Conservation (phyloP, 2,329 filamentous ascomycete genomes). For the Sclerotiophoma versabilis region DNA sequence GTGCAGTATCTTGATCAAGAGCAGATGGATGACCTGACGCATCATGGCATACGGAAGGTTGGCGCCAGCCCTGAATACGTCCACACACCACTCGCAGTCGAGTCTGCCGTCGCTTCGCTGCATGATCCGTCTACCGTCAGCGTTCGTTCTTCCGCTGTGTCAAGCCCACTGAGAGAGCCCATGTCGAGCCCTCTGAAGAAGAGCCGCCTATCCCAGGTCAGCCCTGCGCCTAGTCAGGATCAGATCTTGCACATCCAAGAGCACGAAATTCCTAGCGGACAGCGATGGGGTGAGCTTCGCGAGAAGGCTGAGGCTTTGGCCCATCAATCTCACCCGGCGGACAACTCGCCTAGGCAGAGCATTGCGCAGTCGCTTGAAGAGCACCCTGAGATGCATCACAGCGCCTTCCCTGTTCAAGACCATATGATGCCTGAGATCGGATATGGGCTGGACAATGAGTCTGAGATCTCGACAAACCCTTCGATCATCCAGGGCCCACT, state of each 20-base stretch:
- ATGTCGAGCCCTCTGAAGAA: slow-evolving; percentile 29
- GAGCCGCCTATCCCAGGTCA: slow-evolving; percentile 37
- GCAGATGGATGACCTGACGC: slow-evolving; percentile 63
- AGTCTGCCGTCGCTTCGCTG: slow-evolving; percentile 90
- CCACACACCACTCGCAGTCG: slow-evolving; percentile 74
- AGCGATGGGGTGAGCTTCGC: slow-evolving; percentile 50
- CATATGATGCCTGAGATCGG: slow-evolving; percentile 81
- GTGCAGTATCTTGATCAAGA: slow-evolving; percentile 59
- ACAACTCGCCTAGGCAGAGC: slow-evolving; percentile 63
- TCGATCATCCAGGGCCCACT: slow-evolving; percentile 81
- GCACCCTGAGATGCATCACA: slow-evolving; percentile 69
- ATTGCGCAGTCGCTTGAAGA: slow-evolving; percentile 57
- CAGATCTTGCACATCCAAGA: slow-evolving; percentile 23
- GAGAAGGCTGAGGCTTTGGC: slow-evolving; percentile 51
- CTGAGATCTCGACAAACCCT: slow-evolving; percentile 82
- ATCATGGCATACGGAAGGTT: slow-evolving; percentile 72
- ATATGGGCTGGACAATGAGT: slow-evolving; percentile 64
- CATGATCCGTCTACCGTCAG: slow-evolving; percentile 82
- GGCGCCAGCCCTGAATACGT: slow-evolving; percentile 79
- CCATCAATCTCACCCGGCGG: slow-evolving; percentile 34
- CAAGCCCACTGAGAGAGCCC: slow-evolving; percentile 29
- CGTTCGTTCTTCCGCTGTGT: slow-evolving; percentile 45
- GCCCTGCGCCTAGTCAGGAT: slow-evolving; percentile 26
- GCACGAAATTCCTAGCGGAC: slow-evolving; percentile 37
- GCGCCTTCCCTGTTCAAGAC: slow-evolving; percentile 70